Base-by-base conservation (phyloP, 2,329 filamentous ascomycete species). In the Colletotrichum shisoi region DNA sequence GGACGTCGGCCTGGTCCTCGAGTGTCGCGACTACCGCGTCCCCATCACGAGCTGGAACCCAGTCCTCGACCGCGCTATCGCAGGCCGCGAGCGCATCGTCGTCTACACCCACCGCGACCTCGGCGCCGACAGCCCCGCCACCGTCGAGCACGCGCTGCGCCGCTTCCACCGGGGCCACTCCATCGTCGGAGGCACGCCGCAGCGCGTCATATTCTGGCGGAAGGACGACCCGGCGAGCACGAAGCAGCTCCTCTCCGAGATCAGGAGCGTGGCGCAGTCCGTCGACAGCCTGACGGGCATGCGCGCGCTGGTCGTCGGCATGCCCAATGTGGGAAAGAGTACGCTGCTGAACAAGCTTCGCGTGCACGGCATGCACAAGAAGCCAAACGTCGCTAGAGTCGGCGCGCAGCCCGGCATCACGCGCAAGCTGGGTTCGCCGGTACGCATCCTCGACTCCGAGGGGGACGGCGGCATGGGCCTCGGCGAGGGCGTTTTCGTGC, bases 271-370 rank as follows among this genome's bases (percentile, higher is more conserved):
- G 19, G 77, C 78, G 19, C 67, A 60, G 17, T 70, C 69, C 1
- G 71, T 77, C 21, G 77, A 88, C 72, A 86, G 86, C 24, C 80
- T 98, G n/a, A 89, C 91, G 8, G 94, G 93, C n/a, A 85, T 93
- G 71, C 87, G 93, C 56, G 87, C 93, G 63, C 86, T 99, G 77
- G 87, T 98, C 0, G 94, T 98, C 15, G 95, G 95, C 62, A 97
- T 99, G 94, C 95, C 95, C 42, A 99, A 99, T 75, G 92, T 97
- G 0, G 95, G 95, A 42, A 99, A 99, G 79, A 96, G 92, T 53
- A 93, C 94, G 1, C 83, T 99, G n/a, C 87, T 99, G 48, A 99
- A 99, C 77, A 87, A 89, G 17, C 84, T 98, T 56, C 89, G 95
- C 21, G 85, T 83, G 46, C 82, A 84, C 19, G 92, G 93, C 46